A percentile compares a stretch with the other conserved stretches of the same genome.
These are phyloP conservation scores for Teunomyces pallodes DNA, from an alignment of 805 yeast genomes.

Conservation along the genomic window DNA sequence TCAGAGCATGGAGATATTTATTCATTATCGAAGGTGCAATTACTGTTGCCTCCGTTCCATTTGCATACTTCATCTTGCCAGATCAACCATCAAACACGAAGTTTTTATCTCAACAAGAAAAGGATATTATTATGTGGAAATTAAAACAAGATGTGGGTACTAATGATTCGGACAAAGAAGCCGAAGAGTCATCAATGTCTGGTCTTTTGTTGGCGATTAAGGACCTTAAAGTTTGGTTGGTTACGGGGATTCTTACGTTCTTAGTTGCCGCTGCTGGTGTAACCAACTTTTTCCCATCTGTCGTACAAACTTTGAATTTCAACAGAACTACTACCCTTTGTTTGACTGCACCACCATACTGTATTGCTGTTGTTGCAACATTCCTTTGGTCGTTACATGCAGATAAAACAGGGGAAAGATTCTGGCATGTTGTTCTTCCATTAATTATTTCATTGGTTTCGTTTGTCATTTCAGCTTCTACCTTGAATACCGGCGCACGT, in stretches of 20 bases:
- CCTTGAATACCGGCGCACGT: constrained; percentile 54
- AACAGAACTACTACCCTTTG: constrained; percentile 49
- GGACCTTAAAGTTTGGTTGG: constrained; percentile 48
- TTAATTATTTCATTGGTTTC: constrained; percentile 41
- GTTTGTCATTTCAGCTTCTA: constrained; percentile 48
- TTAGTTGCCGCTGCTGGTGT: constrained; percentile 61
- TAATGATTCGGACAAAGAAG: constrained; percentile 35
- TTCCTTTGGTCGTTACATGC: constrained; percentile 56
- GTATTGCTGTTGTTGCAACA: constrained; percentile 49
- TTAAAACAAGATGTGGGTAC: constrained; percentile 40
- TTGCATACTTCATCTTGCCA: constrained; percentile 49
- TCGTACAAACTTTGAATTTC: constrained; percentile 55
- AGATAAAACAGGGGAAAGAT: constrained; percentile 54
- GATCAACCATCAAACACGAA: constrained; percentile 52
- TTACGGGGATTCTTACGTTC: constrained; percentile 43
- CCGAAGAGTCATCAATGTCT: constrained; percentile 33
- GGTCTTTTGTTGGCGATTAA: constrained; percentile 37
- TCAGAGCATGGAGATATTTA: constrained; percentile 54
- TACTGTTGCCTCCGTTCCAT: constrained; percentile 45
- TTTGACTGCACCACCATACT: constrained; percentile 59
- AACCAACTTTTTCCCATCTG: constrained; percentile 60
- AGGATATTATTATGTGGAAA: constrained; percentile 42
- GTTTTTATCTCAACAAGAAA: constrained; percentile 44
- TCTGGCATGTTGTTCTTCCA: constrained; percentile 47
- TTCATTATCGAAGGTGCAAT: constrained; percentile 56